Evolutionary conservation across 176 grass and related monocot genomes (phyloP), one percentile per base, ranked within the genome.

Genomic region (Phoenix dactylifera): DNA sequence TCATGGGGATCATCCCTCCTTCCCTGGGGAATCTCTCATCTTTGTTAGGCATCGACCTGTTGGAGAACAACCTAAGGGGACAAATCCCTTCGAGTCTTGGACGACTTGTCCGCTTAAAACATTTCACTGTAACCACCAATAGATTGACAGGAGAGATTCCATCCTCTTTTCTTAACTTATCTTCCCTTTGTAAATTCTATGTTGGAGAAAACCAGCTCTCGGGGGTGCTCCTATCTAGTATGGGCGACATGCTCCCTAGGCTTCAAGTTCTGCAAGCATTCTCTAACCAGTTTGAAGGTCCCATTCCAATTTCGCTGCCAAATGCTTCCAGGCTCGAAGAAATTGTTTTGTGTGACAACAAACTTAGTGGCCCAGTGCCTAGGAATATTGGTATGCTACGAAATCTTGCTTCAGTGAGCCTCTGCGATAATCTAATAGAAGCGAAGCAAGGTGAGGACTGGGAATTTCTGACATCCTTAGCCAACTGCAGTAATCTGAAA

Each of bases 381-480:
- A 22, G 16, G 17, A 50, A 20, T 49, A 74, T 89, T 0, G 58
- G 86, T 0, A 72, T 66, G 22, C 24, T 89, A 24, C 52, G 32
- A 55, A 67, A 63, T n/a, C 56, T 85, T 15, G 4, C 26, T 49
- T 25, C 10, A 3, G 15, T 89, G 49, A 61, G 66, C 51, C 1
- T 85, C 22, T 17, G 58, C 32, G 22, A 64, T 44, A 89, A 89
- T 61, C 54, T 69, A 29, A 20, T 89, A n/a, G 65, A 81, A 35
- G 77, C 74, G 30, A 59, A 2, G 0, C 50, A 76, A 0, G 22
- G 1, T 5, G 66, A 23, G 1, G 49, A 72, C 30, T 82, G 81
- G 81, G 4, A 60, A 5, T 89, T 82, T 54, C 3, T 89, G 24
- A 49, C 56, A 7, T 74, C 86, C 1, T 66, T 85, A 1, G 17